phyloP scores from a whole-genome alignment of 768 basidiomycete species.

The Psilocybe cubensis region DNA sequence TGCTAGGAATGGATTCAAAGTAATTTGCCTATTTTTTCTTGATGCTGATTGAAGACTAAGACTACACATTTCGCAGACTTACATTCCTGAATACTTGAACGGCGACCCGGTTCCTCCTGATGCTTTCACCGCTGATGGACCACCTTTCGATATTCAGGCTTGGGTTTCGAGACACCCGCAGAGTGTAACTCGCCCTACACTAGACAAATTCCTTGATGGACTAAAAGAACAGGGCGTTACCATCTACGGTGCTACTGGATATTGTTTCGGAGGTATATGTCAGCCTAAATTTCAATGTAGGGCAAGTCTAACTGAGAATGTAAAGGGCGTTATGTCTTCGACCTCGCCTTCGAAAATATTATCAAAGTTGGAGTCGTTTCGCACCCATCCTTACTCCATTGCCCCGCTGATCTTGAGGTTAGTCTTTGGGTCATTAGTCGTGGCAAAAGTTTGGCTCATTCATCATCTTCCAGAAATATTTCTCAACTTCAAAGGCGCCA shows the following conservation, averaged over 20 bases:
- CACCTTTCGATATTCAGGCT: slow-evolving; percentile 37
- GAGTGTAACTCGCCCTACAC: slow-evolving; percentile 43
- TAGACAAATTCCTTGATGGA: slow-evolving; percentile 59
- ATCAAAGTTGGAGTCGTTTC: slow-evolving; percentile 51
- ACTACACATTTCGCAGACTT: too few species aligned
- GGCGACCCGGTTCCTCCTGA: slow-evolving; percentile 43
- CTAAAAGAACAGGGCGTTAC: slow-evolving; percentile 65
- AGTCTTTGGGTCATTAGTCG: background rate
- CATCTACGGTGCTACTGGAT: slow-evolving; percentile 62
- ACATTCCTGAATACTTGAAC: slow-evolving; percentile 44
- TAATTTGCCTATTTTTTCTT: slow-evolving; percentile 14
- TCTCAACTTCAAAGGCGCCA: slow-evolving; percentile 47
- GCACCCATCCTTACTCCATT: slow-evolving; percentile 64
- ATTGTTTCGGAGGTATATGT: slow-evolving; percentile 66
- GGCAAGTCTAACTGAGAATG: background rate
- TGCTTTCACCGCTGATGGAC: slow-evolving; percentile 31
- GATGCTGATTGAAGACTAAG: too few species aligned
- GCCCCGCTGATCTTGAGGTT: slow-evolving; percentile 67
- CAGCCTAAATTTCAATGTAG: background rate
- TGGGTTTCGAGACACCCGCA: slow-evolving; percentile 50
- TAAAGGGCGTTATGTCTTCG: slow-evolving; percentile 40
- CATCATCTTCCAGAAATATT: slow-evolving; percentile 45
- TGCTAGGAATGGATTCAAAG: slow-evolving; percentile 49
- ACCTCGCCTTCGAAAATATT: slow-evolving; percentile 60
- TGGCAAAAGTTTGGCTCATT: background rate